Base-by-base conservation (phyloP, 1,284 basidiomycete species). In the Apiotrichum domesticum region DNA sequence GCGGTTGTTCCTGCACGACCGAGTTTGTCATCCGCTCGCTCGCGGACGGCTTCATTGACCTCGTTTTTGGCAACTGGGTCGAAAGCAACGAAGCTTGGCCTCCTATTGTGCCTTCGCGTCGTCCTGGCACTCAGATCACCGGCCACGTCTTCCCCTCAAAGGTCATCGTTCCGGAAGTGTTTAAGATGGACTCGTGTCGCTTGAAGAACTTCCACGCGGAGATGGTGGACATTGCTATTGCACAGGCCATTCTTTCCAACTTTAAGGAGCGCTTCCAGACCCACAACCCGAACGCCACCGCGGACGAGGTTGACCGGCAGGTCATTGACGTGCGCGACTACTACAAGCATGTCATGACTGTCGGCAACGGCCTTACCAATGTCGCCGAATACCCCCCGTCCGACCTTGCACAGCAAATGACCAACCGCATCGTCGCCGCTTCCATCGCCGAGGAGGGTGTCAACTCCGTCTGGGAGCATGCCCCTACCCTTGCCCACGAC, bases 181-280 rank as follows among this genome's bases (percentile, higher is more conserved):
- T 89, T 37, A 87, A 88, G 72, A 85, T 94, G 63, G 92, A 95
- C 77, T 83, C 83, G 53, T 79, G 83, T 46, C 84, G 92, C 33
- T 79, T 96, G 35, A 78, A 82, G 51, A 81, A 82, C 40, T 83
- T 71, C 58, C 57, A 70, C 66, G 79, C 83, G 53, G 90, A 94
- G 59, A 84, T 85, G 0, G 81, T 85, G 45, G 90, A 95, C 68
- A 79, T 87, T 48, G 84, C 84, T 11, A 83, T 86, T 43, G 78
- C 90, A 52, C 88, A 87, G 77, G 86, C 90, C 83, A 83, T 90
- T 65, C 45, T 65, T 60, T 35, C 51, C 60, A 35, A 35, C 5
- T 62, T 62, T 46, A 33, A 50, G 49, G 50, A 51, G 21, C 50
- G 51, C 11, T 62, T 57, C 44, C 21, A 55, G 41, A 13, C 40